Base-by-base conservation (phyloP, 768 basidiomycete genomes). In the Dioszegia hungarica region DNA sequence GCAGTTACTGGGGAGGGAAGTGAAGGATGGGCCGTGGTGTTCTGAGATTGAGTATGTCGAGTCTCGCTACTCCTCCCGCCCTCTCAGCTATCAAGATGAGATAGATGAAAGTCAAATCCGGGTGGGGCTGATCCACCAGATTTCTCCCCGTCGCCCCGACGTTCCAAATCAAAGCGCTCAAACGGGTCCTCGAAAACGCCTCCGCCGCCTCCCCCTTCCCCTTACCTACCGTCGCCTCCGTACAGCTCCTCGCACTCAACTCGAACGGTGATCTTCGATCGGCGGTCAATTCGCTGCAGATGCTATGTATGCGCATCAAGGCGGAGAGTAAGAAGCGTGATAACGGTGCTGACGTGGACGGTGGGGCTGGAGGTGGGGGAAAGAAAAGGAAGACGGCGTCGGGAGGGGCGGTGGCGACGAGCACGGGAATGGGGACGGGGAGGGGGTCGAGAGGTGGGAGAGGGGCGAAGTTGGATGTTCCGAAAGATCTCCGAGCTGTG, bases 141-240 rank as follows among this genome's bases (percentile, higher is more conserved):
- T 97, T 97, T 77, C 90, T 95, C 61, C 87, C 94, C 0, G 86
- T 99, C 45, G 91, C 95, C 0, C 81, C 85, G 0, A 97, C 94
- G 0, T 81, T 92, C 41, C 81, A 95, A 77, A 82, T 81, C 38
- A 87, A 85, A 67, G 90, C 90, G 0, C 79, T 99, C 0, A 84
- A 86, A 66, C 79, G 15, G 72, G 91, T 60, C 68, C 86, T 33
- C 67, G 56, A 61, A 11, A 34, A 43, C 12, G 38, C 47, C n/a
- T 5, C 29, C 10, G 33, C 53, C 3, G 44, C 51, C 64, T 78
- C 20, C 55, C 61, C 64, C 5, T 38, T 51, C 25, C 49, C 49
- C 17, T 27, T 37, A 37, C 85, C 85, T 0, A 79, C 85, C 0
- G 84, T 84, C 54, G 86, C 87, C 5, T 81, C 83, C 0, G 67